Percentiles rank a stretch among this genome's conserved stretches.
Conservation (phyloP, 768 basidiomycete species). For the Nidularia pulvinata region DNA sequence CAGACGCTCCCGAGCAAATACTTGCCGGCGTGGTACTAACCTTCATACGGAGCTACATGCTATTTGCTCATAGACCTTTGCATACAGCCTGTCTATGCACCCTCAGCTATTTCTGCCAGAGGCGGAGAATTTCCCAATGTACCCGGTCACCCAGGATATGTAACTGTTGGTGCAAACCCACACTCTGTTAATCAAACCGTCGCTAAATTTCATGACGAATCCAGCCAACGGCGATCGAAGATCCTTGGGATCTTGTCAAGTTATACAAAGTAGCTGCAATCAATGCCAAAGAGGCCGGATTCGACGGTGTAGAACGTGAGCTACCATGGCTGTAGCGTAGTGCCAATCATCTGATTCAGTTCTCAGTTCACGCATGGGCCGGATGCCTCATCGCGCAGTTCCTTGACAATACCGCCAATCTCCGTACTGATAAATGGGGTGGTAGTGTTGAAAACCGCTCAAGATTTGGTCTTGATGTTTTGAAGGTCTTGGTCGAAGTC, state of each 20-base stretch:
- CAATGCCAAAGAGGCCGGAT: constrained; percentile 50
- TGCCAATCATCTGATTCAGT: neutral
- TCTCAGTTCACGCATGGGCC: constrained; percentile 38
- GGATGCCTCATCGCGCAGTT: constrained; percentile 51
- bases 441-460: constrained; percentile 59
- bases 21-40: constrained; percentile 22
- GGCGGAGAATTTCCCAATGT: constrained; percentile 38
- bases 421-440: constrained; percentile 22
- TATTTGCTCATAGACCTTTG: constrained; percentile 3
- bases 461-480: constrained; percentile 50
- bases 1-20: constrained; percentile 36
- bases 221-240: constrained; percentile 36
- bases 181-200: neutral
- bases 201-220: neutral
- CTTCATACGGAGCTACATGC: neutral
- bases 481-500: constrained; percentile 37
- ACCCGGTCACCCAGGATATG: constrained; percentile 33
- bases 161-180: constrained; percentile 24
- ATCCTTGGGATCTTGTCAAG: constrained; percentile 35
- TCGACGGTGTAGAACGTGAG: constrained; percentile 54
- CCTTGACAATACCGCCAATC: constrained; percentile 44
- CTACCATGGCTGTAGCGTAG: neutral
- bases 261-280: constrained; percentile 41
- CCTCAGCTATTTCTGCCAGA: constrained; percentile 40
- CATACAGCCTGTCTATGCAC: constrained; percentile 38